phyloP scores from a whole-genome alignment of 176 grass and related monocot genomes.

The Triticum turgidum region DNA sequence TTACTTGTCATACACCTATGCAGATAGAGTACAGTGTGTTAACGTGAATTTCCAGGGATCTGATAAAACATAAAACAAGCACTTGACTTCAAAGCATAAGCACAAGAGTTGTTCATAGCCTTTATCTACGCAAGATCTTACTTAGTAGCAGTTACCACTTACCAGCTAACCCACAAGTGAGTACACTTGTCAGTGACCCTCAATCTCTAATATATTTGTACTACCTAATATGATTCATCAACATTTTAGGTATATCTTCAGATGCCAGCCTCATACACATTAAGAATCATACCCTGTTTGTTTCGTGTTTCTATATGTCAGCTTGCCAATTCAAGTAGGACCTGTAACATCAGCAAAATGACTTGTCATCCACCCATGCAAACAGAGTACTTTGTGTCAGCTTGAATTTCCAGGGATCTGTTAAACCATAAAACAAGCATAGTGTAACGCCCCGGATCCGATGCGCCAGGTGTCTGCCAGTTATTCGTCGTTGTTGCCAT shows the following conservation, averaged over 20 bases:
- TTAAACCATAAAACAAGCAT: too few species aligned
- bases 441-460: too few species aligned
- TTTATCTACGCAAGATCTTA: background rate
- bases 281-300: constrained; percentile 1
- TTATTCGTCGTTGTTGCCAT: too few species aligned
- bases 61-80: background rate
- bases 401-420: too few species aligned
- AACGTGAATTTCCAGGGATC: background rate
- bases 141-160: background rate
- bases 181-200: background rate
- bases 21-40: background rate
- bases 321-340: too few species aligned
- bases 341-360: too few species aligned
- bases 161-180: background rate
- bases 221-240: constrained; percentile 1
- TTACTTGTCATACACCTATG: background rate
- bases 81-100: too few species aligned
- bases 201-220: background rate
- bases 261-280: background rate
- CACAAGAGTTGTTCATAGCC: background rate
- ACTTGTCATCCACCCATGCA: too few species aligned
- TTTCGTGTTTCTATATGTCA: too few species aligned
- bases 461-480: too few species aligned
- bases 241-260: background rate
- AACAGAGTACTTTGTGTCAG: too few species aligned